These are phyloP conservation scores for Pleurotus sapidus DNA, from an alignment of 768 basidiomycete species.

Conservation along the genomic window DNA sequence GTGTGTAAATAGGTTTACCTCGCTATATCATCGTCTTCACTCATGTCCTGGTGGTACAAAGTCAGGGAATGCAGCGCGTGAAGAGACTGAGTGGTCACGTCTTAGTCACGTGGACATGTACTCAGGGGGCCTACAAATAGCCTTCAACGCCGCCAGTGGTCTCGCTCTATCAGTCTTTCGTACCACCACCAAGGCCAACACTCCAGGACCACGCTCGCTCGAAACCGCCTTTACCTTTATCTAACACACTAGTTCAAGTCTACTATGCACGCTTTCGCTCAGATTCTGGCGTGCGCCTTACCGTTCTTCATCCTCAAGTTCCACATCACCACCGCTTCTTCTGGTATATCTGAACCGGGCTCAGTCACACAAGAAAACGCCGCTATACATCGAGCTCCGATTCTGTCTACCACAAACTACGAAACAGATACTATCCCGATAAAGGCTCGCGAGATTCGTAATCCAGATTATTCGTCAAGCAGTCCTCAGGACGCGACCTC, in stretches of 20 bases:
- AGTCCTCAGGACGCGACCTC: background rate
- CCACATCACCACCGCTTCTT: background rate
- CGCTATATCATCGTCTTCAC: conserved; percentile 29
- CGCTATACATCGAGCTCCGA: background rate
- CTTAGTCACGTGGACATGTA: background rate
- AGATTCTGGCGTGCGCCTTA: background rate
- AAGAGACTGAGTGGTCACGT: background rate
- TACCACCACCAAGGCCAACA: too few relatives aligned
- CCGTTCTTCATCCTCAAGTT: background rate
- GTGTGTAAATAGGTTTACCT: conserved; percentile 17
- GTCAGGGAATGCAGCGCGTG: too few relatives aligned
- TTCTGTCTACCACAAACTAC: background rate
- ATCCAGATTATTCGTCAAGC: background rate
- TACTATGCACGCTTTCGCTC: background rate
- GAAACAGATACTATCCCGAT: background rate
- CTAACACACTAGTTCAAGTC: background rate
- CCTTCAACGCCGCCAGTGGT: too few relatives aligned
- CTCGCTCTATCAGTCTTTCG: too few relatives aligned
- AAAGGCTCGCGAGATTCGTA: background rate
- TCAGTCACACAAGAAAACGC: background rate
- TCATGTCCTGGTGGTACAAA: background rate
- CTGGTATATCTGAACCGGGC: background rate
- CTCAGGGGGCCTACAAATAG: background rate
- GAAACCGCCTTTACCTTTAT: background rate
- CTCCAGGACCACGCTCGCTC: background rate